Percentiles rank a stretch among this genome's conserved stretches.
Evolutionary conservation across 1,139 yeast genomes (phyloP).

Genomic region (Diutina scorzettiae): DNA sequence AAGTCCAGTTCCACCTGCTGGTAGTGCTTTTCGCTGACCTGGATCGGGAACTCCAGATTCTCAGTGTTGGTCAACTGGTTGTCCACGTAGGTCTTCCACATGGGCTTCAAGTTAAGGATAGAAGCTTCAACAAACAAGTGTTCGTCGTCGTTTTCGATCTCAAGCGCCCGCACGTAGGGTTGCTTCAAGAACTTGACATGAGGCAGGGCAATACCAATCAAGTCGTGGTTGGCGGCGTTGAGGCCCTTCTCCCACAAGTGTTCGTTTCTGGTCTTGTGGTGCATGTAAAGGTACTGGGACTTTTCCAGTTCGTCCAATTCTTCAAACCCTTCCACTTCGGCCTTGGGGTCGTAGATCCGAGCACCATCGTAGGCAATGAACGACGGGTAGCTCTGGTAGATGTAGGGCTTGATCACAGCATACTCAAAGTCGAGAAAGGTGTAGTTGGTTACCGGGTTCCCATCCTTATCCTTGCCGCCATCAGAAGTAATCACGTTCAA

Average conservation of each 20-base stretch:
- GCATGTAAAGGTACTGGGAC: slow-evolving; percentile 75
- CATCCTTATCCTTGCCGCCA: slow-evolving; percentile 11
- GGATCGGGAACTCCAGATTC: slow-evolving; percentile 43
- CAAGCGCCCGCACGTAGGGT: slow-evolving; percentile 56
- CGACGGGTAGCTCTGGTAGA: slow-evolving; percentile 65
- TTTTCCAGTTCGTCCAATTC: slow-evolving; percentile 59
- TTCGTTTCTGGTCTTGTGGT: slow-evolving; percentile 83
- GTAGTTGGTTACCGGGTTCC: slow-evolving; percentile 13
- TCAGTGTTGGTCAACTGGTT: slow-evolving; percentile 43
- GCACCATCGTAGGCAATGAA: slow-evolving; percentile 84
- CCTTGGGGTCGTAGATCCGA: slow-evolving; percentile 60
- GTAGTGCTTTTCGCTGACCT: slow-evolving; percentile 41
- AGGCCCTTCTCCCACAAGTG: slow-evolving; percentile 74
- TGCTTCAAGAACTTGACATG: slow-evolving; percentile 56
- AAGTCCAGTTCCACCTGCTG: slow-evolving; percentile 46
- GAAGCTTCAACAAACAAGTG: slow-evolving; percentile 55
- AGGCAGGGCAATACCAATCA: slow-evolving; percentile 72
- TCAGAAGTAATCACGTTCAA: slow-evolving; percentile 55
- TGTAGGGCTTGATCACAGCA: slow-evolving; percentile 67
- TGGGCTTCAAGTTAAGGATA: slow-evolving; percentile 58
- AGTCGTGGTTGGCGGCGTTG: slow-evolving; percentile 48
- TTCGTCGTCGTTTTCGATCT: slow-evolving; percentile 51
- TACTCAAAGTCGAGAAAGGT: slow-evolving; percentile 71
- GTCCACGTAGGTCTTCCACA: slow-evolving; percentile 62
- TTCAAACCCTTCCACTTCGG: slow-evolving; percentile 63